Percentiles rank a stretch among this genome's conserved stretches.
Evolutionary conservation across 2,329 filamentous ascomycete genomes (phyloP).

Genomic region (Neophaeococcomyces mojaviensis): DNA sequence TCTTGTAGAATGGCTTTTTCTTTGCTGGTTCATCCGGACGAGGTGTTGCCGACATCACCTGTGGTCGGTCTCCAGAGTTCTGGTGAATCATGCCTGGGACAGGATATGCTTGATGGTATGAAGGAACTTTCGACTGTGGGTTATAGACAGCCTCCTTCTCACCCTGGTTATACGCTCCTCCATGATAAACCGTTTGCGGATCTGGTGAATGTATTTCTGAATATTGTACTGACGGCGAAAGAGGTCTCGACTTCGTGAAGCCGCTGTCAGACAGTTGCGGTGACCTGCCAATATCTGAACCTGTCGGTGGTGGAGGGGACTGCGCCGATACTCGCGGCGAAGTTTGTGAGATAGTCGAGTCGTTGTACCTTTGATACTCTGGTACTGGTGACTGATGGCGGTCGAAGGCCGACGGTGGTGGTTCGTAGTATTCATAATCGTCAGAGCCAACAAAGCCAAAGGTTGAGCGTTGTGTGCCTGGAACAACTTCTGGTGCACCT

Average conservation of each 20-base stretch:
- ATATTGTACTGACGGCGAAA: conserved; percentile 7
- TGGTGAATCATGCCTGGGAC: conserved; percentile 3
- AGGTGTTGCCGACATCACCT: background rate
- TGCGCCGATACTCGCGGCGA: conserved; percentile 3
- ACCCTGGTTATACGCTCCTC: background rate
- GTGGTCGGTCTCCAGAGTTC: conserved; percentile 6
- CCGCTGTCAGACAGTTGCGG: conserved; percentile 3
- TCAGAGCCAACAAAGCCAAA: conserved; percentile 9
- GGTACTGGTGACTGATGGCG: conserved; percentile 4
- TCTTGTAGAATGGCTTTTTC: conserved; percentile 7
- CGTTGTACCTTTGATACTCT: conserved; percentile 5
- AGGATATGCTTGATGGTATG: conserved; percentile 6
- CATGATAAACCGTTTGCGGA: background rate
- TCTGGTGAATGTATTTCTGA: conserved; percentile 7
- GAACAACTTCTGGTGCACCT: conserved; percentile 5
- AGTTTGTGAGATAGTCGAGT: background rate
- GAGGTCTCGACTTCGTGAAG: conserved; percentile 5
- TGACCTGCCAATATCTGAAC: conserved; percentile 6
- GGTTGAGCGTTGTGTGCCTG: background rate
- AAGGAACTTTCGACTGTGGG: conserved; percentile 3
- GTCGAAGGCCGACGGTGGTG: conserved; percentile 4
- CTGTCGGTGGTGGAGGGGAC: conserved; percentile 3
- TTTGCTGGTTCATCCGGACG: background rate
- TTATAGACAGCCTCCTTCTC: conserved; percentile 8
- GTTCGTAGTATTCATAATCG: conserved; percentile 8